Percentiles rank a stretch among this genome's conserved stretches.
Conservation (phyloP, 2,329 filamentous ascomycete species). For the Didymellaceae sp. region DNA sequence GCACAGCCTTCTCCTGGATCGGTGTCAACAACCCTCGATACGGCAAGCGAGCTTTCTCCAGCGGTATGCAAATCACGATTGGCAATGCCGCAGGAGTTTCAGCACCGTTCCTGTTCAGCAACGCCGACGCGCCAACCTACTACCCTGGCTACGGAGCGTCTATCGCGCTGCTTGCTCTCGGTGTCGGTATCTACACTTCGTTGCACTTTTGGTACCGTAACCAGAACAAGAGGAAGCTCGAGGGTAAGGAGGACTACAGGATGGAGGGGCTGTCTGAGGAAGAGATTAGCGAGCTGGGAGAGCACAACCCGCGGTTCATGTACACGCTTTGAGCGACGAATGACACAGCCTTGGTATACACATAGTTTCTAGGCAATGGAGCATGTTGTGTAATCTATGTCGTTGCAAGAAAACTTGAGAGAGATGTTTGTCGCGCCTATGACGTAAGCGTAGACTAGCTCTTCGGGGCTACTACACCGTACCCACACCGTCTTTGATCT, state of each 20-base stretch:
- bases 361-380: neutral
- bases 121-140: slow-evolving; percentile 21
- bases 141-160: slow-evolving; percentile 33
- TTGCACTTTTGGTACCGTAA: slow-evolving; percentile 31
- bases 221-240: slow-evolving; percentile 31
- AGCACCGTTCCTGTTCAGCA: slow-evolving; percentile 34
- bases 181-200: slow-evolving; percentile 24
- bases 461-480: too few relatives aligned
- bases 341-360: too few relatives aligned
- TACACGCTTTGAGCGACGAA: slow-evolving; percentile 26
- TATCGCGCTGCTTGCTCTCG: slow-evolving; percentile 27
- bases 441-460: slow-evolving; percentile 17
- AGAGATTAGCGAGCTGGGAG: slow-evolving; percentile 33
- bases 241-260: slow-evolving; percentile 32
- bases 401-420: neutral
- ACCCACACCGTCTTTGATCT: slow-evolving; percentile 2
- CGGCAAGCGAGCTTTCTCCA: slow-evolving; percentile 39
- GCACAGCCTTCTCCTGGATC: slow-evolving; percentile 37
- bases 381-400: too few relatives aligned
- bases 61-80: slow-evolving; percentile 46
- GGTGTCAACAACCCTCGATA: slow-evolving; percentile 40
- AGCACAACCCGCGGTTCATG: slow-evolving; percentile 34
- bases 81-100: slow-evolving; percentile 45
- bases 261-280: slow-evolving; percentile 34
- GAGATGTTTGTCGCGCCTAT: neutral